A percentile compares a stretch with the other conserved stretches of the same genome.
phyloP scores from a whole-genome alignment of 2,329 filamentous ascomycete species.

The Fusarium kyushuense region DNA sequence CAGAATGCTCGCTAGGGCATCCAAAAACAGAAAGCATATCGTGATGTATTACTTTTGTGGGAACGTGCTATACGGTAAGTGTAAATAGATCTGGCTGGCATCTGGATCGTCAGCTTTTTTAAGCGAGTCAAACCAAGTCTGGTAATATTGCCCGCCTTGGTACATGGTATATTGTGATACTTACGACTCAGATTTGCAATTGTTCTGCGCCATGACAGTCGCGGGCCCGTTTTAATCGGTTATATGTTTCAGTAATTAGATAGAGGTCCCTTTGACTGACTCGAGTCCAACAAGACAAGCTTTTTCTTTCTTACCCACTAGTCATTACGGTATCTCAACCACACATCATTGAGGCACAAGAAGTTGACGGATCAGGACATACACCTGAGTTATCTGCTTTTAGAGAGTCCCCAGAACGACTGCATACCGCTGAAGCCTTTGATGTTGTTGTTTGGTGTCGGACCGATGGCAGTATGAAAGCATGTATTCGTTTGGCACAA shows the following conservation, averaged over 20 bases:
- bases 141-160: background rate
- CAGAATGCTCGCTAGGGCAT: background rate
- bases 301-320: background rate
- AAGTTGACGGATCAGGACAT: background rate
- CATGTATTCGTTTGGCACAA: background rate
- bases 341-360: background rate
- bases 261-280: too few species aligned
- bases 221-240: too few species aligned
- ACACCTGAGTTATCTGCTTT: background rate
- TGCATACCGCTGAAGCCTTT: background rate
- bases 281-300: background rate
- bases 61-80: background rate
- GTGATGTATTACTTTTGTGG: background rate
- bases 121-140: background rate
- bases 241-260: too few species aligned
- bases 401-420: background rate
- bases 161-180: background rate
- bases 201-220: background rate
- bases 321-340: background rate
- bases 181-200: background rate
- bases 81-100: background rate
- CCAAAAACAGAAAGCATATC: background rate
- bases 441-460: background rate
- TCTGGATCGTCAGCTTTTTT: background rate
- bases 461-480: background rate